Evolutionary conservation across 73 alveolate genomes (phyloP).

Genomic region (Diophrys sp.): DNA sequence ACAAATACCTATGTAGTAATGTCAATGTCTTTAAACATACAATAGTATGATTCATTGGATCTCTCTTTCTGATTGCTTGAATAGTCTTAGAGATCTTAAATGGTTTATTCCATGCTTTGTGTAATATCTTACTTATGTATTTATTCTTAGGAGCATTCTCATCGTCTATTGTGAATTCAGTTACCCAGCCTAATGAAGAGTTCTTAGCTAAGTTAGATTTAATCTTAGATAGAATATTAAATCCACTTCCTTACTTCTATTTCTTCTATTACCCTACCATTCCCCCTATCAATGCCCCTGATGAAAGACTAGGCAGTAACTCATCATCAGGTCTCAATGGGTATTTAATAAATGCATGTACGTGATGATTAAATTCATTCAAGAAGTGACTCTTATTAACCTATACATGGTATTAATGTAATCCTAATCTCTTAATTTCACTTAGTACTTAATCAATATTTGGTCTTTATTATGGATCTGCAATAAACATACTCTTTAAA

Average conservation of each 20-base stretch:
- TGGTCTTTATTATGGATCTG: background rate
- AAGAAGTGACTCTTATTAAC: background rate
- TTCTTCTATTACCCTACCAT: background rate
- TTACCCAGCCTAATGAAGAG: background rate
- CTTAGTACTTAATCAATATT: too few species aligned
- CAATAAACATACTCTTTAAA: too few species aligned
- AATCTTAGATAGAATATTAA: too few species aligned
- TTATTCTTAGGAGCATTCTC: conserved; percentile 8
- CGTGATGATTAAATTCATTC: background rate
- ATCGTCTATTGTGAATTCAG: background rate
- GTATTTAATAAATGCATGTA: background rate
- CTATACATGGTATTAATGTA: background rate
- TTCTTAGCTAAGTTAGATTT: background rate
- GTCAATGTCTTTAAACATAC: conserved; percentile 3
- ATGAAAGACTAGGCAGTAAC: background rate
- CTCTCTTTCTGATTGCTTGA: background rate
- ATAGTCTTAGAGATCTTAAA: conserved; percentile 3
- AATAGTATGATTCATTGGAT: background rate
- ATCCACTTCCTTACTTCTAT: background rate
- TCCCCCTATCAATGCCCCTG: background rate
- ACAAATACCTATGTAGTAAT: conserved; percentile 10
- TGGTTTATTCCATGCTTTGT: conserved; percentile 20
- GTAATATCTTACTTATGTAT: background rate
- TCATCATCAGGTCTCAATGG: background rate
- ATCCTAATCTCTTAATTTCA: too few species aligned